Percentiles rank a stretch among this genome's conserved stretches.
Conservation (phyloP, 73 alveolate genomes). For the Paramecium tetraurelia region DNA sequence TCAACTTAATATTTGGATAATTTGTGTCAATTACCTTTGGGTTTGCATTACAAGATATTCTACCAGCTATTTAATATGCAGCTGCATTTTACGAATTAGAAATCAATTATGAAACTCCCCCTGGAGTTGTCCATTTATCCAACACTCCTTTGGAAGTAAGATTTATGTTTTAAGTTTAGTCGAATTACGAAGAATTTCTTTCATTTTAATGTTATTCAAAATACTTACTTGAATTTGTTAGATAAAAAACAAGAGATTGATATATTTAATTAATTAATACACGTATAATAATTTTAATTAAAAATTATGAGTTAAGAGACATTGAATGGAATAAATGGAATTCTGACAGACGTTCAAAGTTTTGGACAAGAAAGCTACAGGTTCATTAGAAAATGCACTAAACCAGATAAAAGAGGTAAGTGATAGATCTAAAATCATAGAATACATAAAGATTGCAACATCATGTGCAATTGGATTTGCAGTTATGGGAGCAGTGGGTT, state of each 20-base stretch:
- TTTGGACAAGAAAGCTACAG: constrained; percentile 72
- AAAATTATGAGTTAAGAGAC: constrained; percentile 41
- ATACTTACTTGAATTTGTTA: neutral
- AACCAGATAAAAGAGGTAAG: constrained; percentile 85
- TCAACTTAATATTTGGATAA: neutral
- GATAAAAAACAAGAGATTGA: constrained; percentile 6
- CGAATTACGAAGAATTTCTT: constrained; percentile 50
- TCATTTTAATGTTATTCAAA: constrained; percentile 46
- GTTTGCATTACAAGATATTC: constrained; percentile 29
- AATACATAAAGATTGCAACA: constrained; percentile 77
- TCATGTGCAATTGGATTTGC: constrained; percentile 87
- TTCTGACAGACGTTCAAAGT: constrained; percentile 55
- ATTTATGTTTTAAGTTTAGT: neutral
- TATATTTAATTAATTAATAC: neutral
- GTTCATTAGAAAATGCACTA: constrained; percentile 80
- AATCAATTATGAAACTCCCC: constrained; percentile 48
- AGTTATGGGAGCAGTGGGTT: constrained; percentile 87
- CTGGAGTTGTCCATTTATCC: constrained; percentile 32
- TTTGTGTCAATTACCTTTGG: constrained; percentile 29
- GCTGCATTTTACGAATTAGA: constrained; percentile 39
- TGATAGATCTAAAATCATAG: constrained; percentile 25
- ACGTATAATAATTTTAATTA: constrained; percentile 15
- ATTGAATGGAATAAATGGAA: constrained; percentile 50
- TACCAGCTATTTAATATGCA: constrained; percentile 44
- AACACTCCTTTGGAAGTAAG: constrained; percentile 34